phyloP scores from a whole-genome alignment of 176 grass and related monocot genomes.

The Carex pumila region DNA sequence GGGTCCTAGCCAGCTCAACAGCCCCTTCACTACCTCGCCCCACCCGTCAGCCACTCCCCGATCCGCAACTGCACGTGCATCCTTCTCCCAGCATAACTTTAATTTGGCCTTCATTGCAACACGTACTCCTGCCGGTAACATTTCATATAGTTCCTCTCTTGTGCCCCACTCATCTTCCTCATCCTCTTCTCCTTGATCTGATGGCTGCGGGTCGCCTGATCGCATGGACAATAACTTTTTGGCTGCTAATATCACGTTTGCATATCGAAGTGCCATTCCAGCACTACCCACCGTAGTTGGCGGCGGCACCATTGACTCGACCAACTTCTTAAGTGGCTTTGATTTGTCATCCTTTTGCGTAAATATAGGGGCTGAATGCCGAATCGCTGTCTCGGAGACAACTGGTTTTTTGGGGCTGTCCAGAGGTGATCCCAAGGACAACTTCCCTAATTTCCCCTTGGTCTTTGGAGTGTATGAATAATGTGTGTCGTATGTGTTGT shows the following conservation, averaged over 20 bases:
- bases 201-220: slow-evolving; percentile 23
- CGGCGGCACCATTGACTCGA: slow-evolving; percentile 24
- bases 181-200: background rate
- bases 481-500: background rate
- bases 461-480: background rate
- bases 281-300: slow-evolving; percentile 46
- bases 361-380: slow-evolving; percentile 70
- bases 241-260: slow-evolving; percentile 51
- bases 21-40: slow-evolving; percentile 26
- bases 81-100: slow-evolving; percentile 42
- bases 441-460: background rate
- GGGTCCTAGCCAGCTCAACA: slow-evolving; percentile 58
- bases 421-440: slow-evolving; percentile 37
- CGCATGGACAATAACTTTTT: slow-evolving; percentile 31
- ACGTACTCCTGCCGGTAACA: slow-evolving; percentile 61
- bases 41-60: slow-evolving; percentile 30
- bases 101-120: slow-evolving; percentile 42
- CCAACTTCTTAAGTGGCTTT: background rate
- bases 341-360: slow-evolving; percentile 9
- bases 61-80: slow-evolving; percentile 20
- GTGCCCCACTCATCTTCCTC: slow-evolving; percentile 29
- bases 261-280: slow-evolving; percentile 53
- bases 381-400: background rate
- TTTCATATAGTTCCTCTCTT: slow-evolving; percentile 67
- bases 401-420: slow-evolving; percentile 9